Conservation (phyloP, 345 rosid genomes). For the Anastatica hierochuntica region DNA sequence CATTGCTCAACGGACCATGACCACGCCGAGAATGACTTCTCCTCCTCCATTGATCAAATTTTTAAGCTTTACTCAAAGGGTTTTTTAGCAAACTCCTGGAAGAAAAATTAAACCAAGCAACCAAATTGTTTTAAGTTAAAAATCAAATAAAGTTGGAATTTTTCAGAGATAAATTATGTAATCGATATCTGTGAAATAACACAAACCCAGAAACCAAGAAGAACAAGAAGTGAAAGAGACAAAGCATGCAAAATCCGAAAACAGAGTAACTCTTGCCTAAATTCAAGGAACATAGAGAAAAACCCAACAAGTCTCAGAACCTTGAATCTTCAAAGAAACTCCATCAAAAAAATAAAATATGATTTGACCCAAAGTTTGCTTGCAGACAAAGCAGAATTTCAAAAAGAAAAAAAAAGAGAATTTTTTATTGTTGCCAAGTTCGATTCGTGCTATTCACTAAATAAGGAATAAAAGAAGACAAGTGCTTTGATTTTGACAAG, state of each 20-base stretch:
- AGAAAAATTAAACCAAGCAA: neutral
- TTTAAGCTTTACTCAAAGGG: neutral
- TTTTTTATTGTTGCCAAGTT: neutral
- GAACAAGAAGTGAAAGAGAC: neutral
- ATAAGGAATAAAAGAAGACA: too few species aligned
- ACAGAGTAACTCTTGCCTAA: slow-evolving; percentile 25
- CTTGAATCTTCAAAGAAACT: neutral
- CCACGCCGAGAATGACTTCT: slow-evolving; percentile 69
- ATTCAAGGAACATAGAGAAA: neutral
- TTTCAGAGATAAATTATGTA: neutral
- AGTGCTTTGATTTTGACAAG: slow-evolving; percentile 13
- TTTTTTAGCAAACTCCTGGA: neutral
- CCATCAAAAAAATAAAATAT: neutral
- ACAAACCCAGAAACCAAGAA: slow-evolving; percentile 8
- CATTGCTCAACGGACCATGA: slow-evolving; percentile 74
- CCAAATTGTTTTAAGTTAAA: slow-evolving; percentile 2
- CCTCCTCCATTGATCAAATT: slow-evolving; percentile 38
- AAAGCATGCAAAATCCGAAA: neutral
- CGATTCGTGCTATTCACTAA: neutral
- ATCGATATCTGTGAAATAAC: neutral
- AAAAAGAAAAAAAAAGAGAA: neutral
- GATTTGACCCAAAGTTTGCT: slow-evolving; percentile 37
- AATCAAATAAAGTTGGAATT: neutral
- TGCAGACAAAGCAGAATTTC: slow-evolving; percentile 41
- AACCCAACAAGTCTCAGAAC: neutral